Base-by-base conservation (phyloP, 2,329 filamentous ascomycete species). In the Exserohilum rostratum region DNA sequence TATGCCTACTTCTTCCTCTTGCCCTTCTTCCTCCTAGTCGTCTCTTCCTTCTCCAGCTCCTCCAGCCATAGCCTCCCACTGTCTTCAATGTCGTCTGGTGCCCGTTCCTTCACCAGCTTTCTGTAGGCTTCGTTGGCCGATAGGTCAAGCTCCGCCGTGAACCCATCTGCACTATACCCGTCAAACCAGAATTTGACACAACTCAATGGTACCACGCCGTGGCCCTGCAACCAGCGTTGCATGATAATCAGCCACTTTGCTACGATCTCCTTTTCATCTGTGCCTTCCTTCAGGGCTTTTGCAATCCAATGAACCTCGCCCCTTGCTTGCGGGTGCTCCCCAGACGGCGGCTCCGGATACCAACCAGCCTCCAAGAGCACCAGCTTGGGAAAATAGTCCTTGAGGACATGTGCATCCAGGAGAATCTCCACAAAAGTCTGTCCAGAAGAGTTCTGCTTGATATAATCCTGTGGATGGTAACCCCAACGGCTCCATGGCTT, bases 371-470 rank as follows among this genome's bases (percentile, higher is more conserved):
- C 57, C 31, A 50, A 65, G 1, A 46, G 20, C 1, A 45, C 47
- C 9, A 66, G 34, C 29, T 48, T 55, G 3, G 65, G 64, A 25
- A 66, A 67, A 25, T 29, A 46, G 3, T 50, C 34, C 29, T 58
- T 57, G 6, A 56, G 25, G 5, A 42, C 17, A n/a, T 53, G 29
- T 15, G 62, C 57, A 12, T 65, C 64, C 10, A 43, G 29, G 6
- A 64, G 20, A 3, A 64, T 64, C 15, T 53, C 33, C 12, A 42
- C 12, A 33, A 53, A 53, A 6, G 44, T 53, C 27, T 43, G 30
- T 29, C 38, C 30, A 6, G 52, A 60, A 2, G 22, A 20, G 35
- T 31, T 43, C 11, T 34, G 18, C 37, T 52, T 45, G 29, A 13
- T 40, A 46, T 7, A 25, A 5, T 25, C 22, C 22, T 7, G 7